Conservation (phyloP, 2,329 filamentous ascomycete species). For the Alternaria panax region DNA sequence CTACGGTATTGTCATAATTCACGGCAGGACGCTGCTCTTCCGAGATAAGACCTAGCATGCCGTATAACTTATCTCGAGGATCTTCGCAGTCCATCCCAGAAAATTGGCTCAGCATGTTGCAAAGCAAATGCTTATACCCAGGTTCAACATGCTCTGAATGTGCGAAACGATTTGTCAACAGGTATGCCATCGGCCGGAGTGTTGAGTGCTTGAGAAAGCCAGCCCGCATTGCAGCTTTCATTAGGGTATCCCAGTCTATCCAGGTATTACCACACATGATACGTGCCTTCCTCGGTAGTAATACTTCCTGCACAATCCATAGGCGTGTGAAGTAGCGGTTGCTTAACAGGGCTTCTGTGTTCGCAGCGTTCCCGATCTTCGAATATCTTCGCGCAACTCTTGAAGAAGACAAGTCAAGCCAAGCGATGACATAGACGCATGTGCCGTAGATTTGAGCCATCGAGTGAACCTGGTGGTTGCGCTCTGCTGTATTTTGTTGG, state of each 20-base stretch:
- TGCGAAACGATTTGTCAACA: not conserved
- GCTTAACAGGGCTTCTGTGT: not conserved
- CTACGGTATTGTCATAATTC: not conserved
- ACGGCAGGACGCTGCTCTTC: not conserved
- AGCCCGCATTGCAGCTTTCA: not conserved
- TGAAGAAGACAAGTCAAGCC: constrained; percentile 1
- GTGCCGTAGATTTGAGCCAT: constrained; percentile 9
- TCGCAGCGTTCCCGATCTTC: not conserved
- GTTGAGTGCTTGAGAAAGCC: not conserved
- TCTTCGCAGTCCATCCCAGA: constrained; percentile 4
- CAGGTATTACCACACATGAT: constrained; percentile 4
- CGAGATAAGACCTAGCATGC: constrained; percentile 10
- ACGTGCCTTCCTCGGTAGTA: not conserved
- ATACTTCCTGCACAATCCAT: constrained; percentile 16
- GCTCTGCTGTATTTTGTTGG: constrained; percentile 2
- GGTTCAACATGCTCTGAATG: not conserved
- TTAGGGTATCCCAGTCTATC: not conserved
- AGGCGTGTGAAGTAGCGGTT: constrained; percentile 12
- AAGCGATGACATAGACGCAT: constrained; percentile 6
- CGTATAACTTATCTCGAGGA: constrained; percentile 10
- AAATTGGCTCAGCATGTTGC: not conserved
- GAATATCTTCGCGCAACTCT: not conserved
- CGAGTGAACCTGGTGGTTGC: constrained; percentile 13
- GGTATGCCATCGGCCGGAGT: not conserved
- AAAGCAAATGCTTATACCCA: not conserved